phyloP scores from a whole-genome alignment of 2,329 filamentous ascomycete species.

The Cadophora sp. region DNA sequence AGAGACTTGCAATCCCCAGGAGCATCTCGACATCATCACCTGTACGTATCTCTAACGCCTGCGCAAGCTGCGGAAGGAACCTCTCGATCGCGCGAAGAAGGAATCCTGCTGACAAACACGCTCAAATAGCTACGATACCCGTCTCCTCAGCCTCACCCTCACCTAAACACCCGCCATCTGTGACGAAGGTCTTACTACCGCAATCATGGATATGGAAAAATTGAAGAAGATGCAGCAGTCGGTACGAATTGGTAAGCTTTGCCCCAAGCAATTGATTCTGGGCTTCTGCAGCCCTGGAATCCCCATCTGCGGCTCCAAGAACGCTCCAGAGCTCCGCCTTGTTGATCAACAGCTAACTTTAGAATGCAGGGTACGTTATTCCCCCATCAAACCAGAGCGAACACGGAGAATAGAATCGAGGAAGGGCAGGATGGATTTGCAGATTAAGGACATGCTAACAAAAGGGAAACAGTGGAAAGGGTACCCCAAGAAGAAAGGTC shows the following conservation, averaged over 20 bases:
- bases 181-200: slow-evolving; percentile 44
- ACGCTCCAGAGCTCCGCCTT: slow-evolving; percentile 6
- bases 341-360: slow-evolving; percentile 16
- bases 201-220: slow-evolving; percentile 71
- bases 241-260: slow-evolving; percentile 54
- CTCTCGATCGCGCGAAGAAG: background rate
- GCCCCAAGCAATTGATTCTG: background rate
- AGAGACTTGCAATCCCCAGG: slow-evolving; percentile 23
- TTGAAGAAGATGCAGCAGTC: slow-evolving; percentile 70
- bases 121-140: slow-evolving; percentile 12
- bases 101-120: slow-evolving; percentile 21
- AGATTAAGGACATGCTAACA: slow-evolving; percentile 38
- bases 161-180: slow-evolving; percentile 32
- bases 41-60: slow-evolving; percentile 22
- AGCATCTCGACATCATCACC: slow-evolving; percentile 26
- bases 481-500: slow-evolving; percentile 95
- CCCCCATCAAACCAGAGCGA: background rate
- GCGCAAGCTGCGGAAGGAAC: slow-evolving; percentile 14
- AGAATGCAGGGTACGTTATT: slow-evolving; percentile 21
- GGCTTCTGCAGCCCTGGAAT: slow-evolving; percentile 16
- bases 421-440: background rate
- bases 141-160: slow-evolving; percentile 20
- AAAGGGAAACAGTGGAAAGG: slow-evolving; percentile 75
- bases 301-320: slow-evolving; percentile 18
- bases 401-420: slow-evolving; percentile 16